Evolutionary conservation across 768 basidiomycete genomes (phyloP), one percentile per base, ranked within the genome.

Genomic region (Lentinula edodes): DNA sequence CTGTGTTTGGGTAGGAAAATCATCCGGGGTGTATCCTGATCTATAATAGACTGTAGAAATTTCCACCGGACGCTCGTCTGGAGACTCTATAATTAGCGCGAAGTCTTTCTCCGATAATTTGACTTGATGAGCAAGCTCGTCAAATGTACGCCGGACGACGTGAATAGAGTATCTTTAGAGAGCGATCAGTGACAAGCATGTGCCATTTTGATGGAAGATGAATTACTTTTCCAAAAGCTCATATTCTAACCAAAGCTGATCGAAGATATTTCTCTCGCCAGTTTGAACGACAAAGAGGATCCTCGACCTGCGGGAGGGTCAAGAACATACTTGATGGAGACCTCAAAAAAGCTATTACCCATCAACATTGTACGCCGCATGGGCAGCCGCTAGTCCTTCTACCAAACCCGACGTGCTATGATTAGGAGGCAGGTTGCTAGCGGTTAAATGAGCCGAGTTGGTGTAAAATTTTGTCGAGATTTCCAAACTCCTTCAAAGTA

Each of bases 31-130:
- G 73, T 98, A 99, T 34, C 89, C 94, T 0, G 95, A 83, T 52
- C 96, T 89, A 75, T 90, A 95, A 78, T 98, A 98, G 45, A 97
- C 84, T 0, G 88, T 85, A 0, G 93, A 91, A 59, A 98, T 87
- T 71, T 96, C 92, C 61, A 84, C 69, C 28, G 68, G 67, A 46
- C 71, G 66, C n/a, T 73, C 51, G 60, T 76, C 69, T 28, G 72
- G 63, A 45, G 76, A 66, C 63, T 75, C 71, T 38, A 87, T 70
- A 12, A 64, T 70, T 34, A 91, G 76, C 16, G 70, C 70, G 1
- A 76, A 79, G 5, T 79, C 77, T 12, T 65, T 56, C 3, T 82
- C 72, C 43, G 83, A 80, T 0, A 95, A 71, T 0, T 76, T 75
- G 5, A 88, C 87, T n/a, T 81, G 80, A 2, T 73, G 65, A 0